phyloP scores from a whole-genome alignment of 805 yeast species.

The Nakazawaea molendinolei region DNA sequence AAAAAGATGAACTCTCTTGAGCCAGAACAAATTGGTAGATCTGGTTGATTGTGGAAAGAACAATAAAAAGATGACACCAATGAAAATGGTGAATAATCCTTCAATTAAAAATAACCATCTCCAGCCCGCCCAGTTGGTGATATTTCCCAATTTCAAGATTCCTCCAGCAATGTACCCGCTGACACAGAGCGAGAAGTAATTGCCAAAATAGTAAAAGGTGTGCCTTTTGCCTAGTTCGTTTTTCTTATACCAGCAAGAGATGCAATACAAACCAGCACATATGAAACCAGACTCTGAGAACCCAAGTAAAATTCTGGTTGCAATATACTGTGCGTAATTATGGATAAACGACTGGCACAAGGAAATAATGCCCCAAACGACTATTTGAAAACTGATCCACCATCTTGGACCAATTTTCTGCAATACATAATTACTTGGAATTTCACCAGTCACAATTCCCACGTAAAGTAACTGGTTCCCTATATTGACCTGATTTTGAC shows the following conservation, averaged over 20 bases:
- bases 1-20: conserved; percentile 29
- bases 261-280: conserved; percentile 56
- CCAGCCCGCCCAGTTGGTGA: conserved; percentile 47
- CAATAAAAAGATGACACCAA: conserved; percentile 36
- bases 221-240: conserved; percentile 44
- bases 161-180: conserved; percentile 34
- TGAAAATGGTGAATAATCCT: conserved; percentile 46
- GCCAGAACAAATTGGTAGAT: conserved; percentile 23
- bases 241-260: conserved; percentile 59
- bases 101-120: conserved; percentile 61
- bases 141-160: conserved; percentile 42
- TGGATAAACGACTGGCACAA: conserved; percentile 41
- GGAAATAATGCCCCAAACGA: conserved; percentile 51
- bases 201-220: conserved; percentile 42
- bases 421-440: conserved; percentile 63
- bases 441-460: conserved; percentile 48
- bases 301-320: conserved; percentile 47
- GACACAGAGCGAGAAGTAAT: conserved; percentile 36
- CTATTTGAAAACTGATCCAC: conserved; percentile 55
- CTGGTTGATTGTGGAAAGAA: conserved; percentile 29
- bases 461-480: conserved; percentile 51
- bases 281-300: conserved; percentile 65
- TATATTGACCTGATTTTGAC: conserved; percentile 51
- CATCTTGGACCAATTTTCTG: conserved; percentile 56
- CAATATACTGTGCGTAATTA: conserved; percentile 34